These are phyloP conservation scores for Boletus holoroseus DNA, from an alignment of 1,284 basidiomycete species.

Conservation along the genomic window DNA sequence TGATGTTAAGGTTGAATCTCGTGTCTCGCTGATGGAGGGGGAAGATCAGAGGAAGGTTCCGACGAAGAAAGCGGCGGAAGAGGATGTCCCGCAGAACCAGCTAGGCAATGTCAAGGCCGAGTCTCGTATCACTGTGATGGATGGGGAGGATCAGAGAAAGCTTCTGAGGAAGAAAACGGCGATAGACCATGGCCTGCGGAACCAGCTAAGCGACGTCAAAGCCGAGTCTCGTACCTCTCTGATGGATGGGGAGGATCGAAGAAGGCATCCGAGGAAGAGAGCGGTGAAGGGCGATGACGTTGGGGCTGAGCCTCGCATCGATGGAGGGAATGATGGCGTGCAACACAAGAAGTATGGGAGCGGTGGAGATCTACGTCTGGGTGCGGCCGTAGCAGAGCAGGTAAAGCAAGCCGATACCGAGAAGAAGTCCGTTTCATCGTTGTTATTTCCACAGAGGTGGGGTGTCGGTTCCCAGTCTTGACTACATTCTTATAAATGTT, in stretches of 20 bases:
- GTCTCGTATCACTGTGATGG: background rate
- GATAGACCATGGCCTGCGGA: background rate
- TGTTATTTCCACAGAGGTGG: background rate
- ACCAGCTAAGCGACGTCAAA: background rate
- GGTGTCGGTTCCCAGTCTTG: background rate
- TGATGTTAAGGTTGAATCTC: background rate
- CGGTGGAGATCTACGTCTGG: background rate
- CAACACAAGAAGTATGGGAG: background rate
- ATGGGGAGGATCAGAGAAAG: background rate
- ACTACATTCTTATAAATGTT: background rate
- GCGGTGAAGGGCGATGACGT: background rate
- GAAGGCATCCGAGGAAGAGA: background rate
- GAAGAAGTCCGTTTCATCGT: no score
- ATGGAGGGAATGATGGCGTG: background rate
- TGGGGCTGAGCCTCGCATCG: background rate
- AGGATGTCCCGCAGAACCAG: background rate
- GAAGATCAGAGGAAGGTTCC: background rate
- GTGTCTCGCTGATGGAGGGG: no score
- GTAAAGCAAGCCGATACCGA: background rate
- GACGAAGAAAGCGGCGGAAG: background rate
- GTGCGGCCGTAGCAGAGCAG: background rate
- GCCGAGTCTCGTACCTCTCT: background rate
- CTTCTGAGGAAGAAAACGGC: background rate
- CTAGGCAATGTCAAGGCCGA: background rate
- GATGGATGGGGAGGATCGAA: background rate